These are phyloP conservation scores for Mycocentrospora acerina DNA, from an alignment of 2,329 filamentous ascomycete species.

Conservation along the genomic window DNA sequence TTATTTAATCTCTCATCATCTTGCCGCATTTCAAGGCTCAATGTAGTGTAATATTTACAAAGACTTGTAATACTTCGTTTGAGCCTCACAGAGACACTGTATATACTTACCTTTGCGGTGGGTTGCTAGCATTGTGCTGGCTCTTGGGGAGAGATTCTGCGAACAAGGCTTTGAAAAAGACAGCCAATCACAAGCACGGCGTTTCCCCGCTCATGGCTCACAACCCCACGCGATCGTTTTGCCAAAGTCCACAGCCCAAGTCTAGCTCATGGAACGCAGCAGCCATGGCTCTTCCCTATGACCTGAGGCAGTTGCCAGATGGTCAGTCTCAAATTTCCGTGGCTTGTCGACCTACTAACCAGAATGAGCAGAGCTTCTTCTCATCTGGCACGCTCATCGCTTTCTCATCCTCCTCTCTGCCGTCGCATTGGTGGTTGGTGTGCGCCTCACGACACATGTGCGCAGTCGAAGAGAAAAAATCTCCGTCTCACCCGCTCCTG, in stretches of 20 bases:
- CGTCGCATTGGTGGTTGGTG: conserved; percentile 28
- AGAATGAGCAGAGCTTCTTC: conserved; percentile 33
- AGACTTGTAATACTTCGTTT: no score
- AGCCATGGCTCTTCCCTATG: conserved; percentile 15
- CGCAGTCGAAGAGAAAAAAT: conserved; percentile 31
- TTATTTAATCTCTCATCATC: no score
- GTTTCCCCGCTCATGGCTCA: conserved; percentile 12
- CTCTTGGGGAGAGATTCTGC: no score
- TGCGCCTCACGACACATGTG: conserved; percentile 31
- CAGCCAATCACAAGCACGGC: no score
- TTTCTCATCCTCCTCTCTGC: conserved; percentile 36
- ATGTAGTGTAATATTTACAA: no score
- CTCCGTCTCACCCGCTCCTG: conserved; percentile 32
- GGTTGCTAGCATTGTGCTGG: no score
- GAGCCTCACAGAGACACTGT: no score
- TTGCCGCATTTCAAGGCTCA: no score
- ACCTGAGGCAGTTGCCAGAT: conserved; percentile 17
- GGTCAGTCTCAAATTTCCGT: conserved; percentile 6
- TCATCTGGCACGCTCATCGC: conserved; percentile 41
- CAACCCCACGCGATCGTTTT: conserved; percentile 19
- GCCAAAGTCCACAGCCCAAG: conserved; percentile 23
- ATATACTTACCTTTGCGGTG: no score
- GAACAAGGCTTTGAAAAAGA: no score
- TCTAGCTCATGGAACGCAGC: conserved; percentile 2
- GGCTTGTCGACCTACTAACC: neutral